Conservation (phyloP, 2,329 filamentous ascomycete species). For the Cladosporium sp. region DNA sequence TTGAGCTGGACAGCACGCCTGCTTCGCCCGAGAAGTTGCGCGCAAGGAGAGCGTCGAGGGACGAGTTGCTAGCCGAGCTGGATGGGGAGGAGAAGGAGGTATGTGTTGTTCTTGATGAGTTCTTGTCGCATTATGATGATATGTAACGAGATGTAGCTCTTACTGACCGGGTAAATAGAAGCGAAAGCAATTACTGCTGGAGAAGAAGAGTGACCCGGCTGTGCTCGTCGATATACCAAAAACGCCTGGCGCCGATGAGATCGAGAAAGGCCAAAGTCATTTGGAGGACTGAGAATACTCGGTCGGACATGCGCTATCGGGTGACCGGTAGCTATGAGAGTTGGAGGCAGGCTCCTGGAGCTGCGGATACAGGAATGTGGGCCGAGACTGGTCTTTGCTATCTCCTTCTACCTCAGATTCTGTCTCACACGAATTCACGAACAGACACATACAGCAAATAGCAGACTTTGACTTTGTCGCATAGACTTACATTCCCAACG, state of each 20-base stretch:
- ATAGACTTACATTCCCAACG: background rate
- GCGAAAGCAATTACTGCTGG: conserved; percentile 39
- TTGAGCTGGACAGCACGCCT: conserved; percentile 46
- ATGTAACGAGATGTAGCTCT: background rate
- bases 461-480: background rate
- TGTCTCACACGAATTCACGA: background rate
- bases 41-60: conserved; percentile 12
- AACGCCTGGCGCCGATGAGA: conserved; percentile 46
- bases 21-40: conserved; percentile 28
- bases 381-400: background rate
- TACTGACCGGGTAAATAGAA: conserved; percentile 32
- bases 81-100: conserved; percentile 31
- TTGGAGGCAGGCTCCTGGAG: background rate
- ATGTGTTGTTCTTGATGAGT: conserved; percentile 1
- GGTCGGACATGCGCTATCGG: background rate
- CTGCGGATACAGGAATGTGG: conserved; percentile 2
- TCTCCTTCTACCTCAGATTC: background rate
- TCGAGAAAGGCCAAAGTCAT: conserved; percentile 30
- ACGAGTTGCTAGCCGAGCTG: conserved; percentile 4
- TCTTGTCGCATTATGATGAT: background rate
- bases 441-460: background rate
- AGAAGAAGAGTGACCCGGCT: conserved; percentile 43
- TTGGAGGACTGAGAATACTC: conserved; percentile 11
- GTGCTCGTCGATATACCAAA: conserved; percentile 49
- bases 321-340: background rate